These are phyloP conservation scores for Plicaturopsis crispa DNA, from an alignment of 768 basidiomycete genomes.

Conservation along the genomic window DNA sequence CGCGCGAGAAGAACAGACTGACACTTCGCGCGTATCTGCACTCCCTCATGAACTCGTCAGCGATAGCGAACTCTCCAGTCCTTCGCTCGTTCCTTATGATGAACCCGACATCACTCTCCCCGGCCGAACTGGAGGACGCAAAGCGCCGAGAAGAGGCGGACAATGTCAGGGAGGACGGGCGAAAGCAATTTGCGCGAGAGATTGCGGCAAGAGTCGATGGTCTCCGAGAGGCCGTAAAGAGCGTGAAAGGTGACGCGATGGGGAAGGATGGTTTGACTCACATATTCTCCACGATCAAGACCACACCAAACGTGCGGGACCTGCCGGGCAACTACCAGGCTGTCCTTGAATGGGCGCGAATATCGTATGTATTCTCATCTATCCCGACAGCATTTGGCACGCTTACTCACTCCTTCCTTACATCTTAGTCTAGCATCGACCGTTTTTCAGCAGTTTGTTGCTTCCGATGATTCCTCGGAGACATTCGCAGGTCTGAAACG, in stretches of 20 bases:
- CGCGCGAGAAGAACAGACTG: conserved; percentile 91
- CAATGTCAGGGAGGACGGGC: conserved; percentile 76
- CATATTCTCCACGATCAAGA: conserved; percentile 84
- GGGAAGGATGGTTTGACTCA: conserved; percentile 81
- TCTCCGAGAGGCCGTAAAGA: conserved; percentile 73
- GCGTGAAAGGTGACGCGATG: conserved; percentile 92
- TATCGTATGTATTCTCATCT: conserved; percentile 60
- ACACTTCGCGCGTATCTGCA: conserved; percentile 94
- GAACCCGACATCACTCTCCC: conserved; percentile 58
- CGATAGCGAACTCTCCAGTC: conserved; percentile 80
- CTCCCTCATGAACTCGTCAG: conserved; percentile 58
- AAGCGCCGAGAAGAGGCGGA: conserved; percentile 83
- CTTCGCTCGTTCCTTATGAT: conserved; percentile 81
- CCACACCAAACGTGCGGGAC: conserved; percentile 66
- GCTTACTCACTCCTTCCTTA: conserved; percentile 1
- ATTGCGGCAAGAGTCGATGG: conserved; percentile 82
- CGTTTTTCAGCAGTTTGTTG: conserved; percentile 91
- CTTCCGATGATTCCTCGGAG: conserved; percentile 87
- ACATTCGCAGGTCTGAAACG: conserved; percentile 84
- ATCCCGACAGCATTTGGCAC: neutral
- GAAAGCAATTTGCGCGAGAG: conserved; percentile 79
- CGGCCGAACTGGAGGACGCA: conserved; percentile 75
- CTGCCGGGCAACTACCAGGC: conserved; percentile 82
- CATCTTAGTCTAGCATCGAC: conserved; percentile 80
- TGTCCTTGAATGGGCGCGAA: conserved; percentile 93